Evolutionary conservation across 805 yeast genomes (phyloP).

Genomic region (Yarrowia bubula): DNA sequence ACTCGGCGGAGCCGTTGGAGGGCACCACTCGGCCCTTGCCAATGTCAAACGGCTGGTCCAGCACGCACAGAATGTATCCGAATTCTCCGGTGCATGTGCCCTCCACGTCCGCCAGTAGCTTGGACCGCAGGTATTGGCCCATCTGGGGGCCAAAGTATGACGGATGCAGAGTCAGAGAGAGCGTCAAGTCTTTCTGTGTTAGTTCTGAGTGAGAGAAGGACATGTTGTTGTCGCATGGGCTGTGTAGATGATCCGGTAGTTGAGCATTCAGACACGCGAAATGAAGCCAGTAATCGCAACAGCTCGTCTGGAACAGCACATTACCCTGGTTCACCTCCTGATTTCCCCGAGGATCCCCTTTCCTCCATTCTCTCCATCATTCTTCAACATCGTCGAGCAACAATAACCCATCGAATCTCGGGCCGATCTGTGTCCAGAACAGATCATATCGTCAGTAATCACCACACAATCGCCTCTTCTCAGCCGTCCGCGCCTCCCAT

Average conservation of each 20-base stretch:
- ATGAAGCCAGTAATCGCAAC: too few relatives aligned
- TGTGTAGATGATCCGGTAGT: too few relatives aligned
- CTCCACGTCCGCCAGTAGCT: slow-evolving; percentile 91
- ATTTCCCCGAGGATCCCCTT: neutral
- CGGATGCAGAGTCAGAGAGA: slow-evolving; percentile 92
- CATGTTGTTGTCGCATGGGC: neutral
- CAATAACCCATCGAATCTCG: slow-evolving; percentile 3
- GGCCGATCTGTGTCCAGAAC: neutral
- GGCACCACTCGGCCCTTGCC: slow-evolving; percentile 93
- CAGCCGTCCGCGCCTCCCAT: neutral
- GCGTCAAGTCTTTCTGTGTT: slow-evolving; percentile 71
- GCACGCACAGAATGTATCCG: slow-evolving; percentile 93
- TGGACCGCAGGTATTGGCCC: slow-evolving; percentile 88
- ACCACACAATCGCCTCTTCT: neutral
- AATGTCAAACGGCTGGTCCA: slow-evolving; percentile 91
- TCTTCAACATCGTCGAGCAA: neutral
- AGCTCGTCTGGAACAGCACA: too few relatives aligned
- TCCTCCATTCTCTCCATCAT: neutral
- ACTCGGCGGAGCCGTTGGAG: slow-evolving; percentile 90
- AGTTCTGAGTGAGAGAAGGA: neutral
- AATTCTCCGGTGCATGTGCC: slow-evolving; percentile 99
- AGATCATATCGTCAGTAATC: neutral
- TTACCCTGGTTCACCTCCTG: too few relatives aligned
- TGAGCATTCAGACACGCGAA: too few relatives aligned
- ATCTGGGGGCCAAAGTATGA: slow-evolving; percentile 97